phyloP scores from a whole-genome alignment of 2,329 filamentous ascomycete genomes.

The Rutstroemia sp. region DNA sequence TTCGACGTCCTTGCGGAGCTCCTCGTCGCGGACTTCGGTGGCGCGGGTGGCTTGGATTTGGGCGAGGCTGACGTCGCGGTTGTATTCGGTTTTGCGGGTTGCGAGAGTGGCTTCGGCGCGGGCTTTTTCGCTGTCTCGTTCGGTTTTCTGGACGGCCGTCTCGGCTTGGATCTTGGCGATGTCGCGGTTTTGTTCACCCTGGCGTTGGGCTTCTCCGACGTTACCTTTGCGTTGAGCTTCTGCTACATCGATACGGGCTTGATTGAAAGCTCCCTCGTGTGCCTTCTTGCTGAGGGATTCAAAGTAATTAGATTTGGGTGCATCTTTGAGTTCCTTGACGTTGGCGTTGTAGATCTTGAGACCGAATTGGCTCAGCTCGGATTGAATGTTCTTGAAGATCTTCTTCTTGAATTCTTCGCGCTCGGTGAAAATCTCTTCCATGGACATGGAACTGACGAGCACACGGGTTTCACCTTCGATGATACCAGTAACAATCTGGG shows the following conservation, averaged over 20 bases:
- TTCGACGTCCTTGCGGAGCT: conserved; percentile 72
- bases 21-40: conserved; percentile 70
- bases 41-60: conserved; percentile 66
- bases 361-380: conserved; percentile 74
- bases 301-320: conserved; percentile 76
- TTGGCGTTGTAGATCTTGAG: conserved; percentile 66
- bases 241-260: conserved; percentile 62
- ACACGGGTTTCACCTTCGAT: conserved; percentile 84
- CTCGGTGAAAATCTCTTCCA: conserved; percentile 51
- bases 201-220: conserved; percentile 70
- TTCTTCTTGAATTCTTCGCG: conserved; percentile 70
- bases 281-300: conserved; percentile 74
- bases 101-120: conserved; percentile 69
- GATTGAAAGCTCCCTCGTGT: conserved; percentile 77
- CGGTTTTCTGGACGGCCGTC: conserved; percentile 67
- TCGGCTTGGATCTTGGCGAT: conserved; percentile 84
- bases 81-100: conserved; percentile 64
- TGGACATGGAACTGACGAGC: conserved; percentile 74
- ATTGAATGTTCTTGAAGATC: conserved; percentile 49
- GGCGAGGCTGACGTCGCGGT: conserved; percentile 67
- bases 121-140: conserved; percentile 75
- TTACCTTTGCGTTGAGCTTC: conserved; percentile 59
- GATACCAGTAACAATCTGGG: conserved; percentile 82
- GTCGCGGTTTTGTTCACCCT: conserved; percentile 75
- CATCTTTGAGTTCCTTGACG: conserved; percentile 82